These are phyloP conservation scores for Plectosphaerella cucumerina DNA, from an alignment of 2,329 filamentous ascomycete species.

Conservation along the genomic window DNA sequence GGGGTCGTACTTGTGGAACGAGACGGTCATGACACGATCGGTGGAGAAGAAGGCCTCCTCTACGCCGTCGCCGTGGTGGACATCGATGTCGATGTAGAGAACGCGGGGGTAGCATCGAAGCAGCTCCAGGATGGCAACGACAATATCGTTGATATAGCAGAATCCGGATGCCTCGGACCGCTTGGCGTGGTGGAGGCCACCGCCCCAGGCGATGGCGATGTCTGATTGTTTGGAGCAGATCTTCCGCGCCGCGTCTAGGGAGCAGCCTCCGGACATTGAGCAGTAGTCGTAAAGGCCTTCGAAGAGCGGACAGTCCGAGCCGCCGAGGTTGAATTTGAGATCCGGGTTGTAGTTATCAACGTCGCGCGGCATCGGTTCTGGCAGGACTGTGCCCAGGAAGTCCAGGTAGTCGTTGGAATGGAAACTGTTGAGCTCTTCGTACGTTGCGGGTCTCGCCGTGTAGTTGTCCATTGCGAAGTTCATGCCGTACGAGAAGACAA, in stretches of 20 bases:
- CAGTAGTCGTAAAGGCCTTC: slow-evolving; percentile 95
- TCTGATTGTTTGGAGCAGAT: slow-evolving; percentile 83
- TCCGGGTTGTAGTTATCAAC: slow-evolving; percentile 60
- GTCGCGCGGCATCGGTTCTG: slow-evolving; percentile 59
- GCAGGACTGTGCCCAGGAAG: slow-evolving; percentile 71
- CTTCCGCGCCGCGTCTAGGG: slow-evolving; percentile 85
- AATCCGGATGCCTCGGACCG: slow-evolving; percentile 92
- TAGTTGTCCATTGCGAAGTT: slow-evolving; percentile 97
- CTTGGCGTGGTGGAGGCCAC: slow-evolving; percentile 93
- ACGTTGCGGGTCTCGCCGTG: slow-evolving; percentile 75
- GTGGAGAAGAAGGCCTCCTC: slow-evolving; percentile 93
- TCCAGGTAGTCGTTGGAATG: slow-evolving; percentile 88
- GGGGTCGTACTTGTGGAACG: slow-evolving; percentile 93
- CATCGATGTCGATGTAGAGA: slow-evolving; percentile 96
- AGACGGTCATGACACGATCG: slow-evolving; percentile 87
- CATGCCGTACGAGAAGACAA: slow-evolving; percentile 93
- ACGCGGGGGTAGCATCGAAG: slow-evolving; percentile 88
- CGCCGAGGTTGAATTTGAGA: slow-evolving; percentile 77
- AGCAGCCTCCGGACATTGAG: slow-evolving; percentile 86
- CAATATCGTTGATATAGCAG: slow-evolving; percentile 99
- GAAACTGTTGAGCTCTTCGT: slow-evolving; percentile 82
- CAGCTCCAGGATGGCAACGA: slow-evolving; percentile 89
- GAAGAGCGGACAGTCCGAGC: slow-evolving; percentile 94
- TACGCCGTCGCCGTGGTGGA: slow-evolving; percentile 89
- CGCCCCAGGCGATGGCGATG: slow-evolving; percentile 97